Evolutionary conservation across 495 filamentous ascomycete genomes (phyloP), one percentile per base, ranked within the genome.

Genomic region (Choiromyces venosus): DNA sequence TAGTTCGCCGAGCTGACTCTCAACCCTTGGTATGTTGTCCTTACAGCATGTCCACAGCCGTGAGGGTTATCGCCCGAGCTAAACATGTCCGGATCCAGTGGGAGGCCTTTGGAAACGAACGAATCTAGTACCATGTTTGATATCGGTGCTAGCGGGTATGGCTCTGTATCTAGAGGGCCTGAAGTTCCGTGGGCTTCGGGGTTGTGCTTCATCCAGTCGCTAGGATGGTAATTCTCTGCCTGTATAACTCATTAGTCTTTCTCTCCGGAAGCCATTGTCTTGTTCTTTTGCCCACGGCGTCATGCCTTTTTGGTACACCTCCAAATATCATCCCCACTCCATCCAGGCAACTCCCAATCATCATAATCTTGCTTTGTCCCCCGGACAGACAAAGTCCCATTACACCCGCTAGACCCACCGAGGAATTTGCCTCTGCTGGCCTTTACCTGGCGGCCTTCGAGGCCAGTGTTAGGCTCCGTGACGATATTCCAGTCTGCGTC

Each of bases 381-480:
- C 14, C 87, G 87, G 46, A 89, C 84, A 79, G 87, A 89, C n/a
- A 88, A 84, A 44, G 86, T 89, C 69, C 87, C 88, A 82, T 90
- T 91, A 72, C 86, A 85, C 21, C 86, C 87, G 73, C 84, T 87
- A 66, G 83, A 86, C 6, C 88, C 88, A 36, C 89, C 87, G 21
- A 91, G 84, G 71, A 87, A 86, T 70, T 85, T 86, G 40, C 88
- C 89, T 67, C 88, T 85, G 65, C 86, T 89, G 74, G 87, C 83
- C 74, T 89, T 88, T 72, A 87, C 85, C 68, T 85, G 84, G 46
- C 87, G 85, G 52, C 86, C 83, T 64, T 87, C 82, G 37, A 88
- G 85, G 5, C 86, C 87, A 7, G 83, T 74, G 74, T 85, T 87
- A 0, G 87, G 86, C 35, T 86, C 85, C 4, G 86, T 88, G 76